Conservation (phyloP, 305 asterid genomes). For the Fraxinus albicans region DNA sequence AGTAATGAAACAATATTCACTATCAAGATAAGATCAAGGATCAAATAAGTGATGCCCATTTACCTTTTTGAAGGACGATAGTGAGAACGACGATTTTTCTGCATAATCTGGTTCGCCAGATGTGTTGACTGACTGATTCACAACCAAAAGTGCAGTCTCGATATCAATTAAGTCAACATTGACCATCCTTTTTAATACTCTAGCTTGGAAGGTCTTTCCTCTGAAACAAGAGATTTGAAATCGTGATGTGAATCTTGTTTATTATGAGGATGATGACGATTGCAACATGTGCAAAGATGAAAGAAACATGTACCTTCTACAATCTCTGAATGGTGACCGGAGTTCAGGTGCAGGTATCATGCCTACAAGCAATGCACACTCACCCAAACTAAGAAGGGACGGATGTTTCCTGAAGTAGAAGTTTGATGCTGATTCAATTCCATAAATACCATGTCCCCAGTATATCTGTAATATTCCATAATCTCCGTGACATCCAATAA, state of each 20-base stretch:
- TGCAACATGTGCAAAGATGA: background rate
- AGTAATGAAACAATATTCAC: background rate
- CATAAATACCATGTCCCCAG: conserved; percentile 42
- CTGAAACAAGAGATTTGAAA: conserved; percentile 13
- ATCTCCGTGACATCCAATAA: background rate
- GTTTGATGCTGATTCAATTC: conserved; percentile 31
- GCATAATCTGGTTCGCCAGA: conserved; percentile 18
- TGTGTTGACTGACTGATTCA: conserved; percentile 22
- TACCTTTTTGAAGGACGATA: conserved; percentile 22
- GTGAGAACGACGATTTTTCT: conserved; percentile 8
- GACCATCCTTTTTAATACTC: conserved; percentile 44
- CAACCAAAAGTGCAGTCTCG: conserved; percentile 25
- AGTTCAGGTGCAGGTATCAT: conserved; percentile 38
- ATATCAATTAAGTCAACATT: conserved; percentile 28
- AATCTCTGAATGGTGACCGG: conserved; percentile 36
- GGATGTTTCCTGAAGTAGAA: conserved; percentile 35
- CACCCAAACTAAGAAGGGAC: conserved; percentile 32
- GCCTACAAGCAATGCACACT: conserved; percentile 37
- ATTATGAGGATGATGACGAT: background rate
- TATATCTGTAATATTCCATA: conserved; percentile 24
- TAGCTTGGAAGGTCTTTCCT: conserved; percentile 38
- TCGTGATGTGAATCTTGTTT: background rate
- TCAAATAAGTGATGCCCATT: background rate
- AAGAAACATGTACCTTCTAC: conserved; percentile 26
- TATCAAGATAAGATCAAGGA: background rate